A percentile compares a stretch with the other conserved stretches of the same genome.
These are phyloP conservation scores for Pilaira anomala DNA, from an alignment of 192 early-diverging fungal species.

Conservation along the genomic window DNA sequence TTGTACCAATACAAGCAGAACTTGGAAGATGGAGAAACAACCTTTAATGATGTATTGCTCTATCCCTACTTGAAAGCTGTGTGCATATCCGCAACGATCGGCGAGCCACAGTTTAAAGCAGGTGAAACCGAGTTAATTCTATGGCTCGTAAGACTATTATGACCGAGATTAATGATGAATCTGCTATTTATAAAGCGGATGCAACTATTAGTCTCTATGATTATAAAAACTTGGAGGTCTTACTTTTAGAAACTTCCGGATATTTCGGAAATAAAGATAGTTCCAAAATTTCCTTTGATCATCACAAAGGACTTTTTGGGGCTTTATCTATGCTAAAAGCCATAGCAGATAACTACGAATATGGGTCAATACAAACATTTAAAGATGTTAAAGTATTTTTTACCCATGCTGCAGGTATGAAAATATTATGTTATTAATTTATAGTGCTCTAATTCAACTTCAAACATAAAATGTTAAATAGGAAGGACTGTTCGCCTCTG, in stretches of 20 bases:
- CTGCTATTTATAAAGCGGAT: not conserved
- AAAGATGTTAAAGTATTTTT: not conserved
- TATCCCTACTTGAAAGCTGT: not conserved
- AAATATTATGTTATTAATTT: too few species aligned
- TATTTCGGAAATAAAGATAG: not conserved
- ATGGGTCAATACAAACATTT: not conserved
- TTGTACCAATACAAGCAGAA: not conserved
- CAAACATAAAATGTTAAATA: too few species aligned
- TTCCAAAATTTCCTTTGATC: not conserved
- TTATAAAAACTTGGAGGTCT: constrained; percentile 1
- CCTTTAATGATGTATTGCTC: not conserved
- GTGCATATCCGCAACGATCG: not conserved
- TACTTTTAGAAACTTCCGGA: not conserved
- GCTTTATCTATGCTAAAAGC: constrained; percentile 11
- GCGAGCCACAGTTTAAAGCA: not conserved
- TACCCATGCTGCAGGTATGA: too few species aligned
- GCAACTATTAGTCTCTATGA: not conserved
- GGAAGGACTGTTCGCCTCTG: too few species aligned
- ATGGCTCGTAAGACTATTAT: not conserved
- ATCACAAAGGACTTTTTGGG: constrained; percentile 11
- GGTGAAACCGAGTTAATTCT: not conserved
- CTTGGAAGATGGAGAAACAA: not conserved
- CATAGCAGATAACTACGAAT: not conserved
- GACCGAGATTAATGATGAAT: not conserved
- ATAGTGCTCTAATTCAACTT: too few species aligned